Evolutionary conservation across 1,139 yeast species (phyloP).

Genomic region (Candida neerlandica): DNA sequence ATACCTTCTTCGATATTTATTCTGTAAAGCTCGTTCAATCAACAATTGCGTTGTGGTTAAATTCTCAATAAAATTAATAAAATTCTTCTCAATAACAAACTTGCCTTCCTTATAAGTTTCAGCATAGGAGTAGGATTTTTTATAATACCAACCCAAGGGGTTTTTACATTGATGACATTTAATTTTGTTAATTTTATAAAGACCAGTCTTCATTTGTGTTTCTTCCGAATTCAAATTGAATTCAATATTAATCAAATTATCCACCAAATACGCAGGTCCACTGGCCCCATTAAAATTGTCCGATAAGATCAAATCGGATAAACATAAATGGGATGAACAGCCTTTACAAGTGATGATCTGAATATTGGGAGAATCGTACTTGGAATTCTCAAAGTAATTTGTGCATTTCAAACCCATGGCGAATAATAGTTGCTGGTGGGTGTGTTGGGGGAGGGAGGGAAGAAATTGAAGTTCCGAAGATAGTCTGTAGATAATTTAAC

Average conservation of each 20-base stretch:
- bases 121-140: slow-evolving; percentile 53
- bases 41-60: slow-evolving; percentile 30
- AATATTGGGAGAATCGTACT: slow-evolving; percentile 36
- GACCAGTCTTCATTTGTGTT: slow-evolving; percentile 69
- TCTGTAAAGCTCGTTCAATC: slow-evolving; percentile 31
- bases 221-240: slow-evolving; percentile 35
- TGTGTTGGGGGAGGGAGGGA: background rate
- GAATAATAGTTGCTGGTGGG: background rate
- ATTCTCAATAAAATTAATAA: slow-evolving; percentile 26
- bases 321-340: slow-evolving; percentile 57
- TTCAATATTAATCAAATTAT: slow-evolving; percentile 46
- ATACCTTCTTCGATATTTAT: slow-evolving; percentile 29
- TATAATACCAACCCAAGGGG: slow-evolving; percentile 78
- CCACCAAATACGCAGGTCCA: slow-evolving; percentile 57
- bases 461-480: too few relatives aligned
- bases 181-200: slow-evolving; percentile 63
- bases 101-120: slow-evolving; percentile 80
- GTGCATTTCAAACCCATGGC: slow-evolving; percentile 43
- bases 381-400: slow-evolving; percentile 38
- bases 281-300: slow-evolving; percentile 54
- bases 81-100: slow-evolving; percentile 63
- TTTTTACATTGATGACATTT: slow-evolving; percentile 66
- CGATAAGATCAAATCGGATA: slow-evolving; percentile 46
- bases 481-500: too few relatives aligned
- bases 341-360: slow-evolving; percentile 52